Evolutionary conservation across 805 yeast genomes (phyloP), one percentile per base, ranked within the genome.

Genomic region (Candida hungchunana): DNA sequence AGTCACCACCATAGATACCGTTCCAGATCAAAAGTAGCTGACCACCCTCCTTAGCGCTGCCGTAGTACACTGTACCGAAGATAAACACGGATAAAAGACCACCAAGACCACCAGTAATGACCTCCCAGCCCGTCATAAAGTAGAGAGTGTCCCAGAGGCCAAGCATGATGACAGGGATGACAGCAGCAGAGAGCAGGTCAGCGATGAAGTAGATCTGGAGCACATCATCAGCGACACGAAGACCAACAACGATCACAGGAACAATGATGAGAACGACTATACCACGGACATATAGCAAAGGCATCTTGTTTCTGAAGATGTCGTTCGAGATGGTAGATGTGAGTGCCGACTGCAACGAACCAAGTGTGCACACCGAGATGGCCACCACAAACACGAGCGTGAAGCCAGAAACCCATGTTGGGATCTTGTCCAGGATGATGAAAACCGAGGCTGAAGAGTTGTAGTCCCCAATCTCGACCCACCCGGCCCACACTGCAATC

Each of bases 241-340:
- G 64, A 2, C 95, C 96, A 41, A 89, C 85, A 16, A 86, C 87
- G 25, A 88, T 74, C 16, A 82, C 79, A 5, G 97, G 97, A n/a
- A 82, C 76, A 75, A 88, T 87, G 38, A 86, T 74, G 6, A 83
- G 34, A 16, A 83, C 69, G 21, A 87, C 95, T 44, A 85, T 60
- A 15, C 63, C 63, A 53, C 97, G 77, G 27, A 79, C 78, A 58
- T 74, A 87, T 26, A 76, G 48, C 42, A 82, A 63, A 22, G 77
- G 71, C 36, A 86, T 67, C 53, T 75, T 82, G 66, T 89, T 90
- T 55, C 96, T 73, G 69, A 88, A 88, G 19, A 88, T 51, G 60
- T 89, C 97, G 53, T 89, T 89, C 20, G 96, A 87, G 36, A 89
- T 76, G 1, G 95, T 77, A 7, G 96, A 85, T 1, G 86, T 84